A percentile compares a stretch with the other conserved stretches of the same genome.
Conservation (phyloP, 1,284 basidiomycete species). For the Tetrapyrgos nigripes region DNA sequence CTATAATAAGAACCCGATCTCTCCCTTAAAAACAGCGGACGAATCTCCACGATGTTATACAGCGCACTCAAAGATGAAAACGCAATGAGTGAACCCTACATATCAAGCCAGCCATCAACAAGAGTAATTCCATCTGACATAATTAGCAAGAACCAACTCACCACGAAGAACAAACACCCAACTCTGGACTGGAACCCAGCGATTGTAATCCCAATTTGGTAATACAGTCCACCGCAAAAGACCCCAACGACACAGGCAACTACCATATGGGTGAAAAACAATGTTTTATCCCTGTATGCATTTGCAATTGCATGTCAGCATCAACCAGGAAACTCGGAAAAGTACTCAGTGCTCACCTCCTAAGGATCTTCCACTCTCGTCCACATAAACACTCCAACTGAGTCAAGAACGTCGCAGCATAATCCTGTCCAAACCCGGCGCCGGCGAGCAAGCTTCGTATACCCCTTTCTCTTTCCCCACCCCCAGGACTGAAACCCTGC, state of each 20-base stretch:
- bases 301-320: not conserved
- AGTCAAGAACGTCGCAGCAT: constrained; percentile 82
- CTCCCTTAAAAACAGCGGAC: constrained; percentile 87
- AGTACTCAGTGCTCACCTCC: constrained; percentile 51
- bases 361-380: constrained; percentile 84
- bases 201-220: constrained; percentile 77
- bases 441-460: constrained; percentile 17
- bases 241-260: constrained; percentile 78
- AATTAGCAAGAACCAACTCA: constrained; percentile 38
- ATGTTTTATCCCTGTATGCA: constrained; percentile 72
- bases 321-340: not conserved
- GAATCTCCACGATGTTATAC: constrained; percentile 83
- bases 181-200: constrained; percentile 92
- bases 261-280: constrained; percentile 80
- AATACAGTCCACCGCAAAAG: constrained; percentile 88
- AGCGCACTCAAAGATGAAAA: constrained; percentile 89
- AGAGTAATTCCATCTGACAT: constrained; percentile 13
- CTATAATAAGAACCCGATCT: constrained; percentile 83
- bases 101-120: not conserved
- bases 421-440: constrained; percentile 34
- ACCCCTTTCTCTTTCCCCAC: not conserved
- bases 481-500: not conserved
- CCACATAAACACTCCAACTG: constrained; percentile 82
- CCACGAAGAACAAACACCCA: constrained; percentile 91
- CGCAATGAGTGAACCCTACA: constrained; percentile 81